These are phyloP conservation scores for Pestalotiopsis sp. DNA, from an alignment of 2,329 filamentous ascomycete species.

Conservation along the genomic window DNA sequence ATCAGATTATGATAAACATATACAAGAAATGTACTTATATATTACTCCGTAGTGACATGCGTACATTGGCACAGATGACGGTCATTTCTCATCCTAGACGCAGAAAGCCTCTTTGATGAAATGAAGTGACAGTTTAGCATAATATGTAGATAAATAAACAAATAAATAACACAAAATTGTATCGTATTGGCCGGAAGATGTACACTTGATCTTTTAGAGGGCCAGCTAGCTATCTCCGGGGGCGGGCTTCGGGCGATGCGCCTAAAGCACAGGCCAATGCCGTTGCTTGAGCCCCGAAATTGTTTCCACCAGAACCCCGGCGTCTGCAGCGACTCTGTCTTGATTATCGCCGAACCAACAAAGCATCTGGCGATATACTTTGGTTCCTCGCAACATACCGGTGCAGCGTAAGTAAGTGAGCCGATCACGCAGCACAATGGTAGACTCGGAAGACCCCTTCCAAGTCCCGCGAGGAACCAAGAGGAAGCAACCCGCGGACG, in stretches of 20 bases:
- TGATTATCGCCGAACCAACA: background rate
- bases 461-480: conserved; percentile 21
- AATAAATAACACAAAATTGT: too few species aligned
- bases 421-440: background rate
- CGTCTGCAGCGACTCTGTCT: background rate
- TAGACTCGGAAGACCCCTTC: background rate
- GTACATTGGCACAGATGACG: too few species aligned
- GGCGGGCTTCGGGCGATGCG: background rate
- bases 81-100: too few species aligned
- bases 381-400: background rate
- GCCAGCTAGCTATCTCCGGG: background rate
- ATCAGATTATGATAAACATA: too few species aligned
- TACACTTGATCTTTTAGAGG: background rate
- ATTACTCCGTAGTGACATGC: too few species aligned
- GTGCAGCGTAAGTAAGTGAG: background rate
- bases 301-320: background rate
- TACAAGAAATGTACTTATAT: too few species aligned
- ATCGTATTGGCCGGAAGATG: background rate
- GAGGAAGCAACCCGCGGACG: conserved; percentile 26
- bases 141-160: too few species aligned
- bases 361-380: background rate
- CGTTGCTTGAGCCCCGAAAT: background rate
- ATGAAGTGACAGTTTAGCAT: too few species aligned
- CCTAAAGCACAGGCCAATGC: background rate
- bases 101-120: too few species aligned